Percentiles rank a stretch among this genome's conserved stretches.
phyloP scores from a whole-genome alignment of 2,329 filamentous ascomycete genomes.

The Tolypocladium sp. region DNA sequence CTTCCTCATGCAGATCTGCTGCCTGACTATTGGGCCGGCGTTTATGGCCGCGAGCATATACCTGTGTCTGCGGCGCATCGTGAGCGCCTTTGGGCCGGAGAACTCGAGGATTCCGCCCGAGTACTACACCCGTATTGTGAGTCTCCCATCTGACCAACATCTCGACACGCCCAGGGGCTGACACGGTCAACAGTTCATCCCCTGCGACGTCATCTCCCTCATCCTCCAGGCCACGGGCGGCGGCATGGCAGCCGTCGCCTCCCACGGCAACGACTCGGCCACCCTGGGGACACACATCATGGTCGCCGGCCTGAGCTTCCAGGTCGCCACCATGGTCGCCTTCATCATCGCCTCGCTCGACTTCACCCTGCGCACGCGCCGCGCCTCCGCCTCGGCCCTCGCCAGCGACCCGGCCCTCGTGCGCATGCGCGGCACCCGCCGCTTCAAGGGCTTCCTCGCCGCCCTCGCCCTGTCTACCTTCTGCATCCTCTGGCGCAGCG shows the following conservation, averaged over 20 bases:
- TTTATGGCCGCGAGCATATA: slow-evolving; percentile 58
- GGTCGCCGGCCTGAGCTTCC: slow-evolving; percentile 54
- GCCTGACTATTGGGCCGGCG: slow-evolving; percentile 55
- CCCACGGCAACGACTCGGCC: slow-evolving; percentile 23
- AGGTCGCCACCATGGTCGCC: slow-evolving; percentile 46
- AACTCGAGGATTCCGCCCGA: slow-evolving; percentile 38
- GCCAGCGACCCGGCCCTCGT: slow-evolving; percentile 18
- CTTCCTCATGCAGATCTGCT: slow-evolving; percentile 50
- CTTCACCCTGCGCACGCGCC: slow-evolving; percentile 35
- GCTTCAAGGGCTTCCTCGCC: slow-evolving; percentile 45
- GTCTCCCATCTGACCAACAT: slow-evolving; percentile 5
- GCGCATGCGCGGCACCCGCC: slow-evolving; percentile 26
- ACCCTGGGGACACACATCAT: slow-evolving; percentile 48
- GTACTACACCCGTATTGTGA: slow-evolving; percentile 39
- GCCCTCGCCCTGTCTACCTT: slow-evolving; percentile 49
- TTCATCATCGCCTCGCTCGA: slow-evolving; percentile 44
- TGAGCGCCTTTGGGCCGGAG: slow-evolving; percentile 35
- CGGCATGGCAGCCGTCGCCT: slow-evolving; percentile 37
- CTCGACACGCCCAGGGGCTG: not conserved
- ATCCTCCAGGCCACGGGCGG: slow-evolving; percentile 52
- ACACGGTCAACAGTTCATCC: slow-evolving; percentile 39
- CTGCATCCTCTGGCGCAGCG: slow-evolving; percentile 53
- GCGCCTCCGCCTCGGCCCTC: slow-evolving; percentile 3
- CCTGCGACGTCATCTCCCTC: slow-evolving; percentile 53
- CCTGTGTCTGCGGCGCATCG: slow-evolving; percentile 45